A percentile compares a stretch with the other conserved stretches of the same genome.
Conservation (phyloP, 2,329 filamentous ascomycete genomes). For the Ophiostoma sp. region DNA sequence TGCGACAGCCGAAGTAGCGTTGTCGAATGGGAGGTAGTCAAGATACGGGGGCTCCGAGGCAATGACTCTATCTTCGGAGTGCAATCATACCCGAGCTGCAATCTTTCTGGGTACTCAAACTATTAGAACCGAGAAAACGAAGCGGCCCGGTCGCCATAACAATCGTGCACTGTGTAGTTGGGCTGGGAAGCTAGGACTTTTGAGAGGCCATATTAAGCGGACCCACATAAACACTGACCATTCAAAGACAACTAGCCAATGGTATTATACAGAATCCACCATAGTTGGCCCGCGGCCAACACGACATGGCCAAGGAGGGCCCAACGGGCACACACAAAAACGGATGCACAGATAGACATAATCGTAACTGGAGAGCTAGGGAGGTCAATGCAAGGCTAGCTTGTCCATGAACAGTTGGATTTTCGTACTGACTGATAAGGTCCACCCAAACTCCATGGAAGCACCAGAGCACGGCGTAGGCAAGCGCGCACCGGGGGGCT, state of each 20-base stretch:
- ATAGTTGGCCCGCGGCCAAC: not conserved
- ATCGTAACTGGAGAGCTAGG: not conserved
- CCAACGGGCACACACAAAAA: not conserved
- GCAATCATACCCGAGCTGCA: too few species aligned
- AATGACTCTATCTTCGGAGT: too few species aligned
- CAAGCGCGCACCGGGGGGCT: not conserved
- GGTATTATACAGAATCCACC: not conserved
- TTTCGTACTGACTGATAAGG: not conserved
- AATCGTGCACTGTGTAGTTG: too few species aligned
- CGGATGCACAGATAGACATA: not conserved
- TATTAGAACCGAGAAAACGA: too few species aligned
- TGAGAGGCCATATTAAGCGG: not conserved
- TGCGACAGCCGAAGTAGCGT: too few species aligned
- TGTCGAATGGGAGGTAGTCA: too few species aligned
- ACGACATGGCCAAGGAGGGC: not conserved
- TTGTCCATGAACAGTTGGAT: not conserved
- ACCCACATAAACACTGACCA: not conserved
- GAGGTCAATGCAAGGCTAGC: too few species aligned
- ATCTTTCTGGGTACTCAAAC: too few species aligned
- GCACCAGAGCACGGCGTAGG: not conserved
- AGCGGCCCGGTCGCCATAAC: too few species aligned
- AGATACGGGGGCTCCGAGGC: too few species aligned
- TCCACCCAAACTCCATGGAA: not conserved
- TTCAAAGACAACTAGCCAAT: not conserved
- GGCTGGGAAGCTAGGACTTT: too few species aligned